Evolutionary conservation across 495 filamentous ascomycete species (phyloP).

Genomic region (Talaromyces trachyspermus): DNA sequence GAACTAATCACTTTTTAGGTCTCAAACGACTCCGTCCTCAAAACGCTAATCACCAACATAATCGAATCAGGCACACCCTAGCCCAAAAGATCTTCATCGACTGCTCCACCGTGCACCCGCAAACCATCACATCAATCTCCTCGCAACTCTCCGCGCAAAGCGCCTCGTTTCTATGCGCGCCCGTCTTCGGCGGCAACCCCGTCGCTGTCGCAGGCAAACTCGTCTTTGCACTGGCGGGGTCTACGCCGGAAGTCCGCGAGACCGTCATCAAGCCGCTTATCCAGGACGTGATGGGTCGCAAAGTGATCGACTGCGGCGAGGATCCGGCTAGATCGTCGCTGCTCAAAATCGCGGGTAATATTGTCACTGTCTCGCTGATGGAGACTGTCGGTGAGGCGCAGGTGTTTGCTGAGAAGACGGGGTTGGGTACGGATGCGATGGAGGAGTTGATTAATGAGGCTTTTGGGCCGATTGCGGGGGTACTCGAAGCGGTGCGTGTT

Average conservation of each 20-base stretch:
- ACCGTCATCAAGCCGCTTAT: conserved; percentile 36
- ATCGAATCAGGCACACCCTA: conserved; percentile 21
- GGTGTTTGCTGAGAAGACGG: conserved; percentile 48
- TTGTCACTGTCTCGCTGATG: conserved; percentile 42
- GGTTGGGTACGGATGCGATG: conserved; percentile 41
- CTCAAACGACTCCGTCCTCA: conserved; percentile 34
- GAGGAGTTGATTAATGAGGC: conserved; percentile 44
- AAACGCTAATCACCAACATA: conserved; percentile 27
- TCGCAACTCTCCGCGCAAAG: conserved; percentile 26
- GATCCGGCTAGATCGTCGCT: conserved; percentile 38
- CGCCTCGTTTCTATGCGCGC: conserved; percentile 34
- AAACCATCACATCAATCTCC: conserved; percentile 29
- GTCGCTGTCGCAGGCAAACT: conserved; percentile 38
- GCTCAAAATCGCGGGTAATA: conserved; percentile 44
- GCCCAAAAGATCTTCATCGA: conserved; percentile 40
- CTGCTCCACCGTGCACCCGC: conserved; percentile 40
- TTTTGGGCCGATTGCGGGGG: conserved; percentile 42
- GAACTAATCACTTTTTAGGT: conserved; percentile 21
- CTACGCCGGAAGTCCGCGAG: conserved; percentile 21
- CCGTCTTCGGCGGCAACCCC: conserved; percentile 39
- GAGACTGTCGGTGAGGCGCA: conserved; percentile 47
- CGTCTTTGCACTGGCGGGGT: conserved; percentile 39
- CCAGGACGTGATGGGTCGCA: conserved; percentile 37
- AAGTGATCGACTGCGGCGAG: conserved; percentile 41
- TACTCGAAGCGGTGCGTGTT: conserved; percentile 38